These are phyloP conservation scores for Ceratonia siliqua DNA, from an alignment of 306 rosid genomes.

Conservation along the genomic window DNA sequence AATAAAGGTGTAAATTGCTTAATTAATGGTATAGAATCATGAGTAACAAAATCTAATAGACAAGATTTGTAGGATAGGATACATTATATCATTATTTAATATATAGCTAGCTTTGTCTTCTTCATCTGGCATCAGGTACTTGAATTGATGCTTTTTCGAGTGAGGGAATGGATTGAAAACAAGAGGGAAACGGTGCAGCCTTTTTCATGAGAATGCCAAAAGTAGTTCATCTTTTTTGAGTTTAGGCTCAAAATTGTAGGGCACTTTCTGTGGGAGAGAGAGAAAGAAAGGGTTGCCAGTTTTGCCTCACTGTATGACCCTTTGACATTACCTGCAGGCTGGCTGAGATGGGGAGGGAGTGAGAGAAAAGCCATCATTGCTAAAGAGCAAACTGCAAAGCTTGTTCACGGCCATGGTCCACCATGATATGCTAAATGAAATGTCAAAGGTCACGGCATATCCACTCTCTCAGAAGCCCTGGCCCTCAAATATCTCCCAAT, in stretches of 20 bases:
- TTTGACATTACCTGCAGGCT: neutral
- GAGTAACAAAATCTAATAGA: slow-evolving; percentile 18
- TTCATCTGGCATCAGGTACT: slow-evolving; percentile 28
- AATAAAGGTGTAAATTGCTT: slow-evolving; percentile 3
- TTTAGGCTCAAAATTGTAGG: slow-evolving; percentile 60
- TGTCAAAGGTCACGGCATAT: slow-evolving; percentile 41
- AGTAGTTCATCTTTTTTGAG: slow-evolving; percentile 45
- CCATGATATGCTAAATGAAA: slow-evolving; percentile 42
- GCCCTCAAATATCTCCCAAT: slow-evolving; percentile 44
- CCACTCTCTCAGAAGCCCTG: slow-evolving; percentile 7
- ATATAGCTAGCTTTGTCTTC: slow-evolving; percentile 35
- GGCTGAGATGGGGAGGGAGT: neutral
- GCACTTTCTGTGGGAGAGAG: neutral
- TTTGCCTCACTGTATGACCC: neutral
- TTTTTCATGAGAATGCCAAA: slow-evolving; percentile 40
- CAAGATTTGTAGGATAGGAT: slow-evolving; percentile 16
- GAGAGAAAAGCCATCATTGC: slow-evolving; percentile 46
- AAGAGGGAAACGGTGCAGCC: slow-evolving; percentile 36
- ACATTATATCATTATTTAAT: neutral
- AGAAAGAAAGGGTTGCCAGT: too few relatives aligned
- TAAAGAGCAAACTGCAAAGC: slow-evolving; percentile 37
- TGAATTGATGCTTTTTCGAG: slow-evolving; percentile 27
- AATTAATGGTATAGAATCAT: slow-evolving; percentile 19
- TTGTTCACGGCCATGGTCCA: slow-evolving; percentile 46
- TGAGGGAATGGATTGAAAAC: slow-evolving; percentile 32